Percentiles rank a stretch among this genome's conserved stretches.
Conservation (phyloP, 1,284 basidiomycete species). For the Psilocybe mexicana region DNA sequence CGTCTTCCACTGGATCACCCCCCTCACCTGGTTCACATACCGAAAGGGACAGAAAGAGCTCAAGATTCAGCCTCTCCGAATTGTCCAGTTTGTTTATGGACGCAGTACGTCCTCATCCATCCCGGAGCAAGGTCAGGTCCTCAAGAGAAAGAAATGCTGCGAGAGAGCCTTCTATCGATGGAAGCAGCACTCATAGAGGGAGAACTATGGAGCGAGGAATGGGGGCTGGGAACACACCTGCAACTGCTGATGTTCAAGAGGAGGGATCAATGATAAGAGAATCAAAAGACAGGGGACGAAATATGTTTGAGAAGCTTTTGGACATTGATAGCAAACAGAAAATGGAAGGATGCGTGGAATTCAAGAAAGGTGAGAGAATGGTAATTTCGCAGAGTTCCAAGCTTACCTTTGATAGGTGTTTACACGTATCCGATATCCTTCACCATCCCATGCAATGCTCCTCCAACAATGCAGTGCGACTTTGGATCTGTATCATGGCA, state of each 20-base stretch:
- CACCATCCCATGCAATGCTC: slow-evolving; percentile 77
- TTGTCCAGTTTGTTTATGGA: slow-evolving; percentile 40
- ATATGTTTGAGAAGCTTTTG: slow-evolving; percentile 33
- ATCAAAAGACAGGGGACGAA: slow-evolving; percentile 24
- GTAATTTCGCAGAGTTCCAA: background rate
- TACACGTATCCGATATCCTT: slow-evolving; percentile 96
- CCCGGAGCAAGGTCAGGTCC: slow-evolving; percentile 5
- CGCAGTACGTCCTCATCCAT: slow-evolving; percentile 35
- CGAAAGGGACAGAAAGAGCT: slow-evolving; percentile 31
- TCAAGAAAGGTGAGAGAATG: slow-evolving; percentile 72
- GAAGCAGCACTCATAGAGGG: slow-evolving; percentile 13
- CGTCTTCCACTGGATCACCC: background rate
- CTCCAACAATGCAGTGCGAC: slow-evolving; percentile 79
- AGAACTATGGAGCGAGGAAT: slow-evolving; percentile 18
- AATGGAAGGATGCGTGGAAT: slow-evolving; percentile 84
- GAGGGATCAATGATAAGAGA: slow-evolving; percentile 12
- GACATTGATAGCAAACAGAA: slow-evolving; percentile 33
- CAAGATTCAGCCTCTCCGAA: slow-evolving; percentile 39
- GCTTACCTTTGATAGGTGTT: slow-evolving; percentile 53
- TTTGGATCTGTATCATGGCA: slow-evolving; percentile 83
- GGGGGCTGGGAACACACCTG: background rate
- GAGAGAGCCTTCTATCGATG: slow-evolving; percentile 20
- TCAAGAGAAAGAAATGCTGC: slow-evolving; percentile 5
- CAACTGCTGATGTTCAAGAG: slow-evolving; percentile 3
- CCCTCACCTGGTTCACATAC: background rate